A percentile compares a stretch with the other conserved stretches of the same genome.
Conservation (phyloP, 306 rosid species). For the Luffa acutangula region DNA sequence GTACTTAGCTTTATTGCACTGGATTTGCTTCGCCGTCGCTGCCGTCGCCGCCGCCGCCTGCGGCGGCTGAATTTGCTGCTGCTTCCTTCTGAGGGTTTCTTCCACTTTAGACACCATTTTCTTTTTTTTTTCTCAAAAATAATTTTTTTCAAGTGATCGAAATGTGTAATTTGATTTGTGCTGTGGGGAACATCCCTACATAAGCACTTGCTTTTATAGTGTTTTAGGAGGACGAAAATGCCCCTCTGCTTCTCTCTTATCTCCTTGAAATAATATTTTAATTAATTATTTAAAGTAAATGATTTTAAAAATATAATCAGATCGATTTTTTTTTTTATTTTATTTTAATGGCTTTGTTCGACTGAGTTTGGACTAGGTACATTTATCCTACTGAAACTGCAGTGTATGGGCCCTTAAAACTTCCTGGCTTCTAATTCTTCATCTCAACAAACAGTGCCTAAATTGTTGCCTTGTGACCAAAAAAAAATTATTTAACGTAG, state of each 20-base stretch:
- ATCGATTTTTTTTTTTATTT: background rate
- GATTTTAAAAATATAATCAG: background rate
- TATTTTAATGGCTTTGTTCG: background rate
- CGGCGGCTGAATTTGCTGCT: slow-evolving; percentile 21
- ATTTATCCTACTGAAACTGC: background rate
- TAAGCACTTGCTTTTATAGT: background rate
- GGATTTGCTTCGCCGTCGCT: slow-evolving; percentile 47
- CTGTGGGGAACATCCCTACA: slow-evolving; percentile 1
- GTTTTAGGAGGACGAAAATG: background rate
- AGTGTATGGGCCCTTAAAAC: background rate
- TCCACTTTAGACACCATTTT: slow-evolving; percentile 75
- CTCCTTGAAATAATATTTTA: background rate
- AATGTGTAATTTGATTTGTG: background rate
- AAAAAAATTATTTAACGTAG: background rate
- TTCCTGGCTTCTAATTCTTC: slow-evolving; percentile 1
- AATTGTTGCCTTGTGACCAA: background rate
- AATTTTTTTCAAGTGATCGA: background rate
- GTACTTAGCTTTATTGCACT: slow-evolving; percentile 67
- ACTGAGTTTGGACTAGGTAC: background rate
- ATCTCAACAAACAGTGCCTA: background rate
- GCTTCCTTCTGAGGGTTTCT: slow-evolving; percentile 51
- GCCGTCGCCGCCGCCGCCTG: slow-evolving; percentile 18
- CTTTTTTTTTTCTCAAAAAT: background rate
- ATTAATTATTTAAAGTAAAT: background rate
- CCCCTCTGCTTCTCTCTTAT: background rate